phyloP scores from a whole-genome alignment of 2,329 filamentous ascomycete species.

The Tolypocladium endophyticum region DNA sequence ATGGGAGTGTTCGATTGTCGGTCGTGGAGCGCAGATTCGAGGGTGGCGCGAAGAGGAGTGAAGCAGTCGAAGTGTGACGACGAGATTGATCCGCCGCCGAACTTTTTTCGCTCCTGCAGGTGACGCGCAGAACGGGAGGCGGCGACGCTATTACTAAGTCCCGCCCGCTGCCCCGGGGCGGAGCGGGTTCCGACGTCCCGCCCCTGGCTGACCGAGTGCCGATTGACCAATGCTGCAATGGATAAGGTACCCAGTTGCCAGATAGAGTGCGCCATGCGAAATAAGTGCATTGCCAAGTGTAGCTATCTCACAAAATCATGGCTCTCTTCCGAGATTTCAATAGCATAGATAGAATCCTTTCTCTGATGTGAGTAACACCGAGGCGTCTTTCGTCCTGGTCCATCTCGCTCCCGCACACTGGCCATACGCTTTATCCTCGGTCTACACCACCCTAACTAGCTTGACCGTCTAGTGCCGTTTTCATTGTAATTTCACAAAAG shows the following conservation, averaged over 20 bases:
- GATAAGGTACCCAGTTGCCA: too few relatives aligned
- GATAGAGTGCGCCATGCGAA: too few relatives aligned
- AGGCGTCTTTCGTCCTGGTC: background rate
- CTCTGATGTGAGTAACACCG: too few relatives aligned
- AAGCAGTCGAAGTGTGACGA: background rate
- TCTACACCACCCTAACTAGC: background rate
- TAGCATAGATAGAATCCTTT: too few relatives aligned
- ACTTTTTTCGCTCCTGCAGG: conserved; percentile 2
- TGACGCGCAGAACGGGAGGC: background rate
- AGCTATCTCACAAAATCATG: too few relatives aligned
- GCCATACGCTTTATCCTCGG: background rate
- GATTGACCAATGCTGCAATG: too few relatives aligned
- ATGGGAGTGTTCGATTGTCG: background rate
- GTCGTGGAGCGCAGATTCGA: background rate
- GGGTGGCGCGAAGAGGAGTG: background rate
- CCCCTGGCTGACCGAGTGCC: too few relatives aligned
- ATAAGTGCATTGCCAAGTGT: too few relatives aligned
- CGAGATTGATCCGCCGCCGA: conserved; percentile 1
- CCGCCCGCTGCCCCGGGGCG: background rate
- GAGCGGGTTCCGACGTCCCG: background rate
- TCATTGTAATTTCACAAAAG: background rate
- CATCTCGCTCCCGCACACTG: background rate
- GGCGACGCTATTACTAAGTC: background rate
- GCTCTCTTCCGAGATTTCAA: too few relatives aligned
- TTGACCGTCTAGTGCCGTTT: background rate